These are phyloP conservation scores for Hortaea sp. DNA, from an alignment of 2,329 filamentous ascomycete species.

Conservation along the genomic window DNA sequence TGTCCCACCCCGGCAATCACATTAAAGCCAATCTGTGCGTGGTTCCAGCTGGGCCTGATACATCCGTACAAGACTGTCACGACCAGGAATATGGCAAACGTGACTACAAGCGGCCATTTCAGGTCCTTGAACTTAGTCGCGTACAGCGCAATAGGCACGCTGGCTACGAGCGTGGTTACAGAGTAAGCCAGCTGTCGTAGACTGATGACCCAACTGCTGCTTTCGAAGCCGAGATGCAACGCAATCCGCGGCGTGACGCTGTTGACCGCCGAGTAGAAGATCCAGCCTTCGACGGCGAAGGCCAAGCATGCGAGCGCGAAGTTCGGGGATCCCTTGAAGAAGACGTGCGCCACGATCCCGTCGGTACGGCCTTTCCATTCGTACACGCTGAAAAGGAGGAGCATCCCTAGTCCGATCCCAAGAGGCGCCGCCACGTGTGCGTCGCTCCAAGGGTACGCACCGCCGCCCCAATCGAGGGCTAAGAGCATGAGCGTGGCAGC, in stretches of 20 bases:
- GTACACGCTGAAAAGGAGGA: slow-evolving; percentile 32
- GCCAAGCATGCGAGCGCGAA: slow-evolving; percentile 47
- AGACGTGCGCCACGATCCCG: slow-evolving; percentile 46
- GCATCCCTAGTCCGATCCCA: slow-evolving; percentile 32
- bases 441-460: slow-evolving; percentile 27
- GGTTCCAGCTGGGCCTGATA: slow-evolving; percentile 35
- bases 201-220: slow-evolving; percentile 38
- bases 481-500: slow-evolving; percentile 18
- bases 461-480: slow-evolving; percentile 27
- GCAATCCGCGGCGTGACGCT: slow-evolving; percentile 41
- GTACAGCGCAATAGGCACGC: slow-evolving; percentile 37
- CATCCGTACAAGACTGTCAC: slow-evolving; percentile 40
- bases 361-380: slow-evolving; percentile 47
- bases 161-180: slow-evolving; percentile 31
- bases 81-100: slow-evolving; percentile 38
- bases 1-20: slow-evolving; percentile 41
- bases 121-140: slow-evolving; percentile 42
- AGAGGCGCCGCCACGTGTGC: slow-evolving; percentile 31
- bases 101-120: slow-evolving; percentile 37
- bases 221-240: slow-evolving; percentile 41
- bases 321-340: slow-evolving; percentile 45
- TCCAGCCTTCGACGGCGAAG: slow-evolving; percentile 50
- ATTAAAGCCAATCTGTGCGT: slow-evolving; percentile 39
- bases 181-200: slow-evolving; percentile 39
- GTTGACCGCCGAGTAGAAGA: slow-evolving; percentile 47